A percentile compares a stretch with the other conserved stretches of the same genome.
phyloP scores from a whole-genome alignment of 2,329 filamentous ascomycete genomes.

The Penicillium sp. region DNA sequence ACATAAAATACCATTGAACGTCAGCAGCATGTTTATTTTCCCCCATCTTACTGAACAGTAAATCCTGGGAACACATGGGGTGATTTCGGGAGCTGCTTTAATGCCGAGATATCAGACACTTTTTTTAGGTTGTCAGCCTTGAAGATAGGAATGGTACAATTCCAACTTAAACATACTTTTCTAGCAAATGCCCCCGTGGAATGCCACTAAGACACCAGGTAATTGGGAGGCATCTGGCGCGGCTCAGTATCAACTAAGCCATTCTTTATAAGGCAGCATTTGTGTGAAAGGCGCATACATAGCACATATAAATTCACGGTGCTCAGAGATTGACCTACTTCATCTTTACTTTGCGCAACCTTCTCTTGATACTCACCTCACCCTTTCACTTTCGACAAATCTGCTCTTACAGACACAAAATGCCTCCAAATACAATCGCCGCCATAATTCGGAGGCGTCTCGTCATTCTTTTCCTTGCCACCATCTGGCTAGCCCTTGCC shows the following conservation, averaged over 20 bases:
- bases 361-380: no score
- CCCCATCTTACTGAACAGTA: neutral
- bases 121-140: neutral
- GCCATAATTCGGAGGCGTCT: conserved; percentile 3
- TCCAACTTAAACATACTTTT: neutral
- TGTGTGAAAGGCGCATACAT: no score
- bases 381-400: neutral
- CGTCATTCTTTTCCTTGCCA: conserved; percentile 1
- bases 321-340: no score
- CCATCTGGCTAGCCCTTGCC: neutral
- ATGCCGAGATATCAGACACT: neutral
- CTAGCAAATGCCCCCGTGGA: neutral
- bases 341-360: no score
- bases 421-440: neutral
- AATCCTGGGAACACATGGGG: neutral
- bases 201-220: no score
- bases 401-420: neutral
- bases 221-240: no score
- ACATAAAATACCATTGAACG: no score
- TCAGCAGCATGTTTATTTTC: no score
- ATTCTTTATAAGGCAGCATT: no score
- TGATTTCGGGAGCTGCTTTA: neutral
- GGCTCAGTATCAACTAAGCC: no score
- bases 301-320: no score
- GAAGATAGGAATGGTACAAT: neutral